Evolutionary conservation across 306 rosid species (phyloP).

Genomic region (Rubus idaeus): DNA sequence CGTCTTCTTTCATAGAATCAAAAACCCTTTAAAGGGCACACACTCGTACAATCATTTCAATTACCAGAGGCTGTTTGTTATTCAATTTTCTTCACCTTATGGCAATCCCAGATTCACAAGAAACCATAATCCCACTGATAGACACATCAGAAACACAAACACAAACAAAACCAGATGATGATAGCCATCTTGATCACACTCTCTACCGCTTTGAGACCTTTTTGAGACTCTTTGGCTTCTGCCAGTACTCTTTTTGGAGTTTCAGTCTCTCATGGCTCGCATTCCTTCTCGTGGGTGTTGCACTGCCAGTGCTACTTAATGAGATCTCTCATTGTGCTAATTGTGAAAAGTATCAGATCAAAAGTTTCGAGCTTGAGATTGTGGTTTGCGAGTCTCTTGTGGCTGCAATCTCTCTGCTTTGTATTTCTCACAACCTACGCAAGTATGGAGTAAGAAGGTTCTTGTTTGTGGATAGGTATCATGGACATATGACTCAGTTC

Average conservation of each 20-base stretch:
- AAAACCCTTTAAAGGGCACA: neutral
- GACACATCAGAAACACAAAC: slow-evolving; percentile 5
- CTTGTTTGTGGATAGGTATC: slow-evolving; percentile 45
- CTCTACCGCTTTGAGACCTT: slow-evolving; percentile 31
- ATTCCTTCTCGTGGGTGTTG: slow-evolving; percentile 39
- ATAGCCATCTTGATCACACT: slow-evolving; percentile 20
- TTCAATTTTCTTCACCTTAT: neutral
- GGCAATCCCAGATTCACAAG: slow-evolving; percentile 10
- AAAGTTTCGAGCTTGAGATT: slow-evolving; percentile 40
- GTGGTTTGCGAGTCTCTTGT: slow-evolving; percentile 35
- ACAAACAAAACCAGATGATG: slow-evolving; percentile 9
- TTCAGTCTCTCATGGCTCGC: slow-evolving; percentile 41
- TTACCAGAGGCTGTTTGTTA: neutral
- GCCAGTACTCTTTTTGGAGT: slow-evolving; percentile 33
- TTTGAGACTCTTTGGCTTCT: slow-evolving; percentile 35
- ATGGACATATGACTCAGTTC: slow-evolving; percentile 32
- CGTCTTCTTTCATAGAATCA: neutral
- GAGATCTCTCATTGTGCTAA: slow-evolving; percentile 22
- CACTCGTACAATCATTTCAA: neutral
- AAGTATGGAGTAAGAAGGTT: slow-evolving; percentile 48
- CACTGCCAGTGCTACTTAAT: slow-evolving; percentile 27
- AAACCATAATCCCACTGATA: slow-evolving; percentile 22
- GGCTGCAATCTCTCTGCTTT: slow-evolving; percentile 47
- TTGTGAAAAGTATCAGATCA: slow-evolving; percentile 39
- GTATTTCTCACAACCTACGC: slow-evolving; percentile 44